Evolutionary conservation across 2,329 filamentous ascomycete species (phyloP).

Genomic region (Neodidymelliopsis sp.): DNA sequence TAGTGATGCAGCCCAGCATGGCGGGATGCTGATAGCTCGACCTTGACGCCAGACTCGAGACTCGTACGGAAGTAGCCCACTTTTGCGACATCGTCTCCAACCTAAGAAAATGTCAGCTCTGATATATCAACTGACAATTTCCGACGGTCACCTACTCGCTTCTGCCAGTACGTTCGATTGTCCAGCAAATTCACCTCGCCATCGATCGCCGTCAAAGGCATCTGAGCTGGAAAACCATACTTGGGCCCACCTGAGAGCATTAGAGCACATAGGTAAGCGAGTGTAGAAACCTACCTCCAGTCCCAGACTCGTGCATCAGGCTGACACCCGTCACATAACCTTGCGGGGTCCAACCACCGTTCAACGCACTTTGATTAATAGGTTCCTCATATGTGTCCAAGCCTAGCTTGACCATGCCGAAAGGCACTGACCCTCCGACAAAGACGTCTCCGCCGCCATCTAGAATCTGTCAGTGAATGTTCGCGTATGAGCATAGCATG

Average conservation of each 20-base stretch:
- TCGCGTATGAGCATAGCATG: too few relatives aligned
- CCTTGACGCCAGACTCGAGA: conserved; percentile 44
- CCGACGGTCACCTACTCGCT: conserved; percentile 29
- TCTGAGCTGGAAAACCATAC: conserved; percentile 53
- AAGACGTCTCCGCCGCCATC: conserved; percentile 53
- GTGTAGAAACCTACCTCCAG: too few relatives aligned
- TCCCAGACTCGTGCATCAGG: conserved; percentile 51
- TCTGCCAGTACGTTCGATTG: conserved; percentile 54
- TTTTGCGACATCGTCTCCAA: conserved; percentile 39
- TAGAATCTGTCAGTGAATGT: conserved; percentile 20
- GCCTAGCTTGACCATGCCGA: conserved; percentile 52
- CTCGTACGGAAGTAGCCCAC: conserved; percentile 50
- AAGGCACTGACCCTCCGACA: conserved; percentile 48
- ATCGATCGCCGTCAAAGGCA: conserved; percentile 51
- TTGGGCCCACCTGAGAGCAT: conserved; percentile 46
- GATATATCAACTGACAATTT: too few relatives aligned
- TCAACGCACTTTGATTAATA: conserved; percentile 46
- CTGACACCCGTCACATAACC: conserved; percentile 51
- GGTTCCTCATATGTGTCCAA: conserved; percentile 50
- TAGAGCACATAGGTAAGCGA: too few relatives aligned
- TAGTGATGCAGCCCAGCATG: conserved; percentile 50
- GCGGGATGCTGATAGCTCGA: conserved; percentile 48
- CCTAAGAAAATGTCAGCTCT: conserved; percentile 21
- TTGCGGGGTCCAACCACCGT: conserved; percentile 52
- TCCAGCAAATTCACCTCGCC: conserved; percentile 52